Base-by-base conservation (phyloP, 2,329 filamentous ascomycete genomes). In the Xylariaceae sp. region DNA sequence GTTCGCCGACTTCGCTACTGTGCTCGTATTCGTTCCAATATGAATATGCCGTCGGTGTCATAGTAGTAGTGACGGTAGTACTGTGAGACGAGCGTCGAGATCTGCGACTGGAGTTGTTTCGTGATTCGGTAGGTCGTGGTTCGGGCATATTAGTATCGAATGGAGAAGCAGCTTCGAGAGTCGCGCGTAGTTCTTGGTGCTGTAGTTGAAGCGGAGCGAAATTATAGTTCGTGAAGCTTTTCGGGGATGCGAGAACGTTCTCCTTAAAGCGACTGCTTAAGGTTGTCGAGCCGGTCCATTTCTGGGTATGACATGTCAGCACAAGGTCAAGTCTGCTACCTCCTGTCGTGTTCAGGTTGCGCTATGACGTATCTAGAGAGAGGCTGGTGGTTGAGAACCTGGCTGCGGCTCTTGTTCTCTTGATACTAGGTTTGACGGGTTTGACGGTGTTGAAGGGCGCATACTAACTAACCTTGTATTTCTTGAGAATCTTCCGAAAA, bases 11-110 rank as follows among this genome's bases (percentile, higher is more conserved):
- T 52, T 92, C 89, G 70, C 91, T 92, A 7, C 89, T 90, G 69
- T 93, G 77, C 64, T 96, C 91, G 72, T 94, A 95, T 72, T 96
- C 91, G 72, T 91, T 94, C 91, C 91, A 96, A 70, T 94, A 95
- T 21, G 45, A 53, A 7, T 62, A 28, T 8, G 64, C 60, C 6
- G 66, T 28, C 7, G 45, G 48, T 29, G n/a, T 49, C 8, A n/a
- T 7, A 16, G 49, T 63, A 37, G 23, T 61, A 3, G 67, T 65
- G 2, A 63, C 53, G 8, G 64, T 64, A 9, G 63, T 48, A 67
- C 65, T 56, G 24, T 52, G 8, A 14, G 49, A 43, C 6, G 54
- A 51, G 11, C 33, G 53, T 14, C 31, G 31, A 6, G 52, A 56
- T 8, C 41, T 48, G 47, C 34, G 41, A 47, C 44, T 59, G 44